A percentile compares a stretch with the other conserved stretches of the same genome.
Conservation (phyloP, 148 eudicot species). For the Chenopodium quinoa region DNA sequence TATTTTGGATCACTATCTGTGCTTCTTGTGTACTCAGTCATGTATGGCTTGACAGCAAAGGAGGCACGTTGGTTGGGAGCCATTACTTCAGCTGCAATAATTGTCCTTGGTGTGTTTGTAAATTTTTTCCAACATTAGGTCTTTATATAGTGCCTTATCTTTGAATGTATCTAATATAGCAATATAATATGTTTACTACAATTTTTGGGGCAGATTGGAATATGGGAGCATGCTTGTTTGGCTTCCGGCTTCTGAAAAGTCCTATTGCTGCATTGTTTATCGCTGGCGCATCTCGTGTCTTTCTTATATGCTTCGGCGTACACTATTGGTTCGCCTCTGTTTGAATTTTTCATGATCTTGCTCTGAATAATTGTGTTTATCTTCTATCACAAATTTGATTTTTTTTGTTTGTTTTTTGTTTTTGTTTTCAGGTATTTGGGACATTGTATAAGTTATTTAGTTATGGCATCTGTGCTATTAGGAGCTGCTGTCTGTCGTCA, state of each 20-base stretch:
- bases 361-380: not conserved
- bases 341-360: not conserved
- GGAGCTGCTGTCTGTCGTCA: constrained; percentile 99
- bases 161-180: not conserved
- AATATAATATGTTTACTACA: not conserved
- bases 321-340: constrained; percentile 78
- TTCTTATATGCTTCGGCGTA: constrained; percentile 95
- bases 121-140: not conserved
- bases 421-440: constrained; percentile 71
- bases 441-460: constrained; percentile 93
- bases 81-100: constrained; percentile 88
- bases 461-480: constrained; percentile 89
- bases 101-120: constrained; percentile 72
- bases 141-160: not conserved
- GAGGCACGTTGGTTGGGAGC: constrained; percentile 94
- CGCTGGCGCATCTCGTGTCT: constrained; percentile 92
- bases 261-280: constrained; percentile 81
- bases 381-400: constrained; percentile 14
- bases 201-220: constrained; percentile 75
- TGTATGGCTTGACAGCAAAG: constrained; percentile 91
- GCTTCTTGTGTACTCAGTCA: constrained; percentile 78
- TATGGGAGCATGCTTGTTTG: constrained; percentile 95
- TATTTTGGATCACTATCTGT: constrained; percentile 81
- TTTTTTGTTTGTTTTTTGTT: not conserved
- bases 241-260: constrained; percentile 83